Conservation (phyloP, 1,284 basidiomycete genomes). For the Sanghuangporus sanghuang region DNA sequence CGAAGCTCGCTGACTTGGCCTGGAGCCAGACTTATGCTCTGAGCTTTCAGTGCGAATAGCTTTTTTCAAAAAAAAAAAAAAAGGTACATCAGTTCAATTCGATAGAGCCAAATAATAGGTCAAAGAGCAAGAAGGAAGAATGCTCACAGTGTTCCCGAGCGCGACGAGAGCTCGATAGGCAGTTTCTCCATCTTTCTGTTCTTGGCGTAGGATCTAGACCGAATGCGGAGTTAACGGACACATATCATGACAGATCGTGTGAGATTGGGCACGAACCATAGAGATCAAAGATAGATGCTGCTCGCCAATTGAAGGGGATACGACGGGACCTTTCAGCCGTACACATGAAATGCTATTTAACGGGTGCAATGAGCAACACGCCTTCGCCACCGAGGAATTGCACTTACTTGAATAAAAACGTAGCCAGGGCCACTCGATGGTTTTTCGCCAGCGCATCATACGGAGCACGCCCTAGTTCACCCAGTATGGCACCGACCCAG, state of each 20-base stretch:
- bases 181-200: conserved; percentile 76
- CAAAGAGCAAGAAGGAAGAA: not conserved
- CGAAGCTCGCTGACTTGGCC: conserved; percentile 37
- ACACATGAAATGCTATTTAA: conserved; percentile 56
- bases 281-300: conserved; percentile 18
- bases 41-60: conserved; percentile 44
- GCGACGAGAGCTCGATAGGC: conserved; percentile 83
- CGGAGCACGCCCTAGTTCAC: conserved; percentile 42
- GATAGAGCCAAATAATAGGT: not conserved
- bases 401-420: conserved; percentile 76
- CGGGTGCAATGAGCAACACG: not conserved
- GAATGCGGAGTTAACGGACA: not conserved
- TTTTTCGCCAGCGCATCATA: conserved; percentile 59
- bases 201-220: conserved; percentile 55
- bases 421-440: conserved; percentile 70
- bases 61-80: conserved; percentile 23
- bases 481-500: conserved; percentile 55
- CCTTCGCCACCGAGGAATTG: not conserved
- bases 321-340: conserved; percentile 34
- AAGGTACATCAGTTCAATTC: not conserved
- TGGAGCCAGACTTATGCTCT: conserved; percentile 31
- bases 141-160: conserved; percentile 79
- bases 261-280: conserved; percentile 4
- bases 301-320: conserved; percentile 25
- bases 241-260: conserved; percentile 20